These are phyloP conservation scores for Acanthamoeba royreba DNA, from an alignment of 208 protist species.

Conservation along the genomic window DNA sequence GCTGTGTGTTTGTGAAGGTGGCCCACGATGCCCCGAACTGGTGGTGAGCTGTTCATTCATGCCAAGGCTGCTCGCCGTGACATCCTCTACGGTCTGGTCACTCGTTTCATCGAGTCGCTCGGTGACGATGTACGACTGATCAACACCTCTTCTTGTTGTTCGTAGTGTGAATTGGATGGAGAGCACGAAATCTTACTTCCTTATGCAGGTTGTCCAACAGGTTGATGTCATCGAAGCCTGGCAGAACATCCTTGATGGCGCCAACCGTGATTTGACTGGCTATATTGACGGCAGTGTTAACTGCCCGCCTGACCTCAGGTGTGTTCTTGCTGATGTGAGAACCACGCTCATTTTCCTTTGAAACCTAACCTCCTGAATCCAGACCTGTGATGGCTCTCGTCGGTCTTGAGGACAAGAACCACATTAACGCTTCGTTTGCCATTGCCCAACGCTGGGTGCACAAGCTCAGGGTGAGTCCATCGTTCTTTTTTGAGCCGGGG, in stretches of 20 bases:
- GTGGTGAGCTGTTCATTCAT: constrained; percentile 5
- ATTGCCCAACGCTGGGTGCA: background rate
- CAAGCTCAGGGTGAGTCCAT: background rate
- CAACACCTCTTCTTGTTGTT: too few relatives aligned
- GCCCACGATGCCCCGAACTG: background rate
- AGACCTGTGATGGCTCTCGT: too few relatives aligned
- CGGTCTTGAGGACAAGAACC: background rate
- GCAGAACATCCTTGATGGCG: background rate
- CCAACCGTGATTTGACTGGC: background rate
- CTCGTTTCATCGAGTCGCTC: background rate
- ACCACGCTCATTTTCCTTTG: too few relatives aligned
- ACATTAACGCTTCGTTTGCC: background rate
- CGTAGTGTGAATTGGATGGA: too few relatives aligned
- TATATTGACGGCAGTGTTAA: background rate
- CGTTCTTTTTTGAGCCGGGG: too few relatives aligned
- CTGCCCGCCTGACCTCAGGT: background rate
- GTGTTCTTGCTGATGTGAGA: too few relatives aligned
- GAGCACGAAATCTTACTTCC: background rate
- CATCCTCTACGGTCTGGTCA: background rate
- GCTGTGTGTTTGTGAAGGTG: too few relatives aligned
- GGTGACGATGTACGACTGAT: background rate
- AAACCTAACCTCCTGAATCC: too few relatives aligned
- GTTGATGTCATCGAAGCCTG: background rate
- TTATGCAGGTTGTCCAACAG: background rate
- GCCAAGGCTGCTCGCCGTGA: background rate